These are phyloP conservation scores for Linum tenue DNA, from an alignment of 345 rosid species.

Conservation along the genomic window DNA sequence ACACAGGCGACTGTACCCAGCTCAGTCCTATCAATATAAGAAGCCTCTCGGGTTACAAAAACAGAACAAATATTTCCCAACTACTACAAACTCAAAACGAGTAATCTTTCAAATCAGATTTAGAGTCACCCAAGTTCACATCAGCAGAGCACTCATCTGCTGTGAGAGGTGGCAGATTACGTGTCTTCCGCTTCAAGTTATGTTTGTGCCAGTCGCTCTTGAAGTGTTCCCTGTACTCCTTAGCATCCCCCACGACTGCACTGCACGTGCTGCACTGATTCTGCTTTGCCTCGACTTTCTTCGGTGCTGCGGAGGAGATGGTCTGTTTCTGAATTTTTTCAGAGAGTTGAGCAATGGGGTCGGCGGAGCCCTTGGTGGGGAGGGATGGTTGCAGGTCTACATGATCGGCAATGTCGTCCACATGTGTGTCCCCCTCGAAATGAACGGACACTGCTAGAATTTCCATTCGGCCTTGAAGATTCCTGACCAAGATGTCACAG, in stretches of 20 bases:
- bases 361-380: conserved; percentile 24
- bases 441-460: conserved; percentile 84
- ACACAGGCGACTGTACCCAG: background rate
- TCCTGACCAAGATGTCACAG: conserved; percentile 72
- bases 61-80: too few species aligned
- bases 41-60: background rate
- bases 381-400: conserved; percentile 38
- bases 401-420: conserved; percentile 65
- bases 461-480: conserved; percentile 73
- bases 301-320: conserved; percentile 25
- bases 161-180: conserved; percentile 70
- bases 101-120: conserved; percentile 76
- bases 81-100: conserved; percentile 42
- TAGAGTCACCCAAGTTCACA: conserved; percentile 54
- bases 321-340: conserved; percentile 49
- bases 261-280: conserved; percentile 85
- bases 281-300: conserved; percentile 42
- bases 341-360: conserved; percentile 31
- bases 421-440: conserved; percentile 76
- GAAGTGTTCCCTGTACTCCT: conserved; percentile 78
- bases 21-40: background rate
- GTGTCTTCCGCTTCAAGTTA: conserved; percentile 80
- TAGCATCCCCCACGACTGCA: conserved; percentile 63
- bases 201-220: conserved; percentile 98
- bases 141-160: conserved; percentile 75